These are phyloP conservation scores for Rhodofomes roseus DNA, from an alignment of 1,284 basidiomycete species.

Conservation along the genomic window DNA sequence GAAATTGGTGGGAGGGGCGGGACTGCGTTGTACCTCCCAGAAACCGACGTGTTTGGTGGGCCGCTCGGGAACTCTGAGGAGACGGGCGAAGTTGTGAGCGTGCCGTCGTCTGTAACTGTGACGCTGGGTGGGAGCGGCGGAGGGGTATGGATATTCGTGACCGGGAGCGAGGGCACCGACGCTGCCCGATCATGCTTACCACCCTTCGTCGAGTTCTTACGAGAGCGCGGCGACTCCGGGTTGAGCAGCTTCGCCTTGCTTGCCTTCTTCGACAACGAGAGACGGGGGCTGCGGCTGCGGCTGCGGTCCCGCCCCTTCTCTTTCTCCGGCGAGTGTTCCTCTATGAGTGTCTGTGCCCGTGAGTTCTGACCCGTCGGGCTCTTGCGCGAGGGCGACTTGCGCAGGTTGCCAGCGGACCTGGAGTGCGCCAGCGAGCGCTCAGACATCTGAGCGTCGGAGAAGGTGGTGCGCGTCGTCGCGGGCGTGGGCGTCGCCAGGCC, in stretches of 20 bases:
- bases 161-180: constrained; percentile 23
- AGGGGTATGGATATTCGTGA: neutral
- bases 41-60: constrained; percentile 16
- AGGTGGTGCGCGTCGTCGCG: constrained; percentile 20
- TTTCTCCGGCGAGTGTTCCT: neutral
- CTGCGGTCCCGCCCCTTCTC: constrained; percentile 1
- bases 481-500: constrained; percentile 30
- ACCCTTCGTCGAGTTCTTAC: constrained; percentile 5
- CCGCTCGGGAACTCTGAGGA: constrained; percentile 1
- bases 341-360: neutral
- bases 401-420: constrained; percentile 38
- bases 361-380: neutral
- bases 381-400: constrained; percentile 17
- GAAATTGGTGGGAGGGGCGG: constrained; percentile 19
- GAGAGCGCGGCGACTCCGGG: constrained; percentile 12
- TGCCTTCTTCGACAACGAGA: constrained; percentile 20
- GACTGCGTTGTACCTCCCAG: constrained; percentile 25
- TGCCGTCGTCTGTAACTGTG: constrained; percentile 21
- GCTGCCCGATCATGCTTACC: constrained; percentile 20
- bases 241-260: constrained; percentile 24
- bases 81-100: constrained; percentile 2
- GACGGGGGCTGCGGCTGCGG: constrained; percentile 14
- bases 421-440: constrained; percentile 31
- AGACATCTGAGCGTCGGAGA: constrained; percentile 15
- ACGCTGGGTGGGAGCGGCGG: constrained; percentile 12